Conservation (phyloP, 2,329 filamentous ascomycete species). For the Leptographium flavum region DNA sequence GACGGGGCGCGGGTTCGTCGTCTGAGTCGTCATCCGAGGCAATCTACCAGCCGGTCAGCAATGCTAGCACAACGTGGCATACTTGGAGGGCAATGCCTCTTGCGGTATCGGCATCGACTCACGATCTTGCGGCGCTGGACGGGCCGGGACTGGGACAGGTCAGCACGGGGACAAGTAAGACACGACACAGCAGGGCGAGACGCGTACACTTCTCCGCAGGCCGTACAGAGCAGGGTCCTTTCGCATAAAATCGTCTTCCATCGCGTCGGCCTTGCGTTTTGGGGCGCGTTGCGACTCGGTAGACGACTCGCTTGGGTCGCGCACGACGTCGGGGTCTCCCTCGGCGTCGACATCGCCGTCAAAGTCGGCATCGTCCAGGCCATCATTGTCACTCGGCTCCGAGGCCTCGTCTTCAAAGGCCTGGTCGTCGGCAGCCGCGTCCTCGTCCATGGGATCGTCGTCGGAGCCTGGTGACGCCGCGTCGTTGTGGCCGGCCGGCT, state of each 20-base stretch:
- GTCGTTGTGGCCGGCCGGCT: conserved; percentile 32
- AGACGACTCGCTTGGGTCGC: conserved; percentile 51
- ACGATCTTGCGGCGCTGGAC: conserved; percentile 44
- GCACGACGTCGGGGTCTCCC: conserved; percentile 26
- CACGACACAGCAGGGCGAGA: conserved; percentile 6
- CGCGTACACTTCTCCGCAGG: conserved; percentile 72
- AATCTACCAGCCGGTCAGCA: too few species aligned
- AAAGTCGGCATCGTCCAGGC: conserved; percentile 56
- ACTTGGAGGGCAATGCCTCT: background rate
- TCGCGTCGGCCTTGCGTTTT: conserved; percentile 54
- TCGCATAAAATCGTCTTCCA: conserved; percentile 72
- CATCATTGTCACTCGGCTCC: conserved; percentile 35
- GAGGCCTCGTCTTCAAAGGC: conserved; percentile 25
- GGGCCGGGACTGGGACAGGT: conserved; percentile 35
- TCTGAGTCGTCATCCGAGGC: conserved; percentile 28
- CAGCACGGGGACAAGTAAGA: conserved; percentile 13
- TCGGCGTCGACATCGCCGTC: conserved; percentile 26
- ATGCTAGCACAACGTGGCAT: conserved; percentile 22
- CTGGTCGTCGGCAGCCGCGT: conserved; percentile 17
- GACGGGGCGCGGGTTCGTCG: conserved; percentile 39
- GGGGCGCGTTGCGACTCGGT: conserved; percentile 51
- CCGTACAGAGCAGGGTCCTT: conserved; percentile 93
- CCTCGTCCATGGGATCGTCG: conserved; percentile 39
- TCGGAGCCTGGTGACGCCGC: conserved; percentile 31
- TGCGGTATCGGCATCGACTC: conserved; percentile 17